A percentile compares a stretch with the other conserved stretches of the same genome.
These are phyloP conservation scores for Tubosaeta brunneosetosa DNA, from an alignment of 768 basidiomycete genomes.

Conservation along the genomic window DNA sequence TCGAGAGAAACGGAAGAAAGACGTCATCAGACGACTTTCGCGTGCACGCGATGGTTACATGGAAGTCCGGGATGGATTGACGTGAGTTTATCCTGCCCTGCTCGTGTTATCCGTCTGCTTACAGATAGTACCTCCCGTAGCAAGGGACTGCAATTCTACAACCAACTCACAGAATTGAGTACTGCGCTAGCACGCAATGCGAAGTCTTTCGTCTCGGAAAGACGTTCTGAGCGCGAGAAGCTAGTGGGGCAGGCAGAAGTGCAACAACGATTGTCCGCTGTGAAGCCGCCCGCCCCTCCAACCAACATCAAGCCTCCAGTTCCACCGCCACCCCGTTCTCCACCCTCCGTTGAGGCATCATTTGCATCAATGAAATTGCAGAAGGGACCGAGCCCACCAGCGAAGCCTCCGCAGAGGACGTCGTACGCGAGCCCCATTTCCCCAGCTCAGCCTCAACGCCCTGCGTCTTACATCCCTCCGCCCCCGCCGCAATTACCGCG, in stretches of 20 bases:
- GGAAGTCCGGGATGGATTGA: slow-evolving; percentile 81
- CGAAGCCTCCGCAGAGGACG: slow-evolving; percentile 26
- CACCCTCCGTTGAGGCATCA: slow-evolving; percentile 43
- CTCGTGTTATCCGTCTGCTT: slow-evolving; percentile 4
- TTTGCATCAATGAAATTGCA: slow-evolving; percentile 57
- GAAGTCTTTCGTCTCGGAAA: slow-evolving; percentile 54
- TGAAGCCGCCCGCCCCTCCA: slow-evolving; percentile 33
- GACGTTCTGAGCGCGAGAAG: slow-evolving; percentile 66
- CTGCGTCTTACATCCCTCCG: slow-evolving; percentile 13
- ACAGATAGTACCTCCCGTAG: slow-evolving; percentile 34
- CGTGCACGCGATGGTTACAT: slow-evolving; percentile 79
- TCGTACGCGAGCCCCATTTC: slow-evolving; percentile 17
- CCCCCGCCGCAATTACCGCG: slow-evolving; percentile 27
- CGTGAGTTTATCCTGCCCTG: slow-evolving; percentile 44
- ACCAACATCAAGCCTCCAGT: slow-evolving; percentile 47
- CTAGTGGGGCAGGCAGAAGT: slow-evolving; percentile 67
- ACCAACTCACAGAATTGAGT: slow-evolving; percentile 65
- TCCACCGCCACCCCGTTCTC: slow-evolving; percentile 40
- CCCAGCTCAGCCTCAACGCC: slow-evolving; percentile 20
- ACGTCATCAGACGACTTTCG: slow-evolving; percentile 65
- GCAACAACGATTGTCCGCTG: slow-evolving; percentile 54
- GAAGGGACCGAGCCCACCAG: slow-evolving; percentile 25
- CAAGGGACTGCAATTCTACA: slow-evolving; percentile 88
- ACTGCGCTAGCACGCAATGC: slow-evolving; percentile 54
- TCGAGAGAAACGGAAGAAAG: slow-evolving; percentile 73